Conservation (phyloP, 192 early-diverging fungal genomes). For the Linnemannia hyalina region DNA sequence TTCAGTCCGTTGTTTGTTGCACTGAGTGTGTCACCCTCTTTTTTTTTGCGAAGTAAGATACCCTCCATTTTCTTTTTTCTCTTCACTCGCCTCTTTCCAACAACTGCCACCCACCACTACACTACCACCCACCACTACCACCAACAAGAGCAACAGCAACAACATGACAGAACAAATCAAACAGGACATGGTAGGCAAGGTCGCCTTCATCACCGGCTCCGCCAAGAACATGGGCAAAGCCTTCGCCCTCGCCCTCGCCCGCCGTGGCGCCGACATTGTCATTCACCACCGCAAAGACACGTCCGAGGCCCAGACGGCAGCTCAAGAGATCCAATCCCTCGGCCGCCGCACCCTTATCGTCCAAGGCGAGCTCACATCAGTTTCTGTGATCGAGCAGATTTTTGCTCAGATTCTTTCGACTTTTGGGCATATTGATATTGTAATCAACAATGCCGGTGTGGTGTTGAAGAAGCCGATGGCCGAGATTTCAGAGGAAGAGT, state of each 20-base stretch:
- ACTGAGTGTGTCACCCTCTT: not conserved
- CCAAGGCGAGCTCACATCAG: constrained; percentile 46
- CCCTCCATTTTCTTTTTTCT: not conserved
- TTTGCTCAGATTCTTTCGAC: constrained; percentile 39
- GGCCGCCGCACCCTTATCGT: constrained; percentile 50
- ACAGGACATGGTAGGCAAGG: constrained; percentile 53
- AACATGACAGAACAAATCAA: constrained; percentile 4
- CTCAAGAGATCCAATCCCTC: constrained; percentile 35
- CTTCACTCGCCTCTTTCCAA: not conserved
- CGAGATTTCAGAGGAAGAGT: constrained; percentile 49
- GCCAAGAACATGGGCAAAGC: constrained; percentile 55
- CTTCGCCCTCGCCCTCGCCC: constrained; percentile 49
- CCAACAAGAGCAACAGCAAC: not conserved
- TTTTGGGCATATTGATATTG: constrained; percentile 56
- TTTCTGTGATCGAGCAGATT: constrained; percentile 34
- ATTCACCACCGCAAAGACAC: constrained; percentile 52
- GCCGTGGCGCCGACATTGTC: constrained; percentile 46
- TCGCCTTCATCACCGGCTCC: constrained; percentile 58
- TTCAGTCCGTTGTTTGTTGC: too few relatives aligned
- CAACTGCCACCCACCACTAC: not conserved
- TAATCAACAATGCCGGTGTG: constrained; percentile 56
- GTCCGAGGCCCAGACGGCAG: constrained; percentile 35
- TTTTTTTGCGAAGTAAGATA: too few relatives aligned
- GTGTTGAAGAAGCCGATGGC: constrained; percentile 48
- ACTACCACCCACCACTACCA: not conserved